Percentiles rank a stretch among this genome's conserved stretches.
These are phyloP conservation scores for Pseudogymnoascus sp. DNA, from an alignment of 2,329 filamentous ascomycete species.

Conservation along the genomic window DNA sequence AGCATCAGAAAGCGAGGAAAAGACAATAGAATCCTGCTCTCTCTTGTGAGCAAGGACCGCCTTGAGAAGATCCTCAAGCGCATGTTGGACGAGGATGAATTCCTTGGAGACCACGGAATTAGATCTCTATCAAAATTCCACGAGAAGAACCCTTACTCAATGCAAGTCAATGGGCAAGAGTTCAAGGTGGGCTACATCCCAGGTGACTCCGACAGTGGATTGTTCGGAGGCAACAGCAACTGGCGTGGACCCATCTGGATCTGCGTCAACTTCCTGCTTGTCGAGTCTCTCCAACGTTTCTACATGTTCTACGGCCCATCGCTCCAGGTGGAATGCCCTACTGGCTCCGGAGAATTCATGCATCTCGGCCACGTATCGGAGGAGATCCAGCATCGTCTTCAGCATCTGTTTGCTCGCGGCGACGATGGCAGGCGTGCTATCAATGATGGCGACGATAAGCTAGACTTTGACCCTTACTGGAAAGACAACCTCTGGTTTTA, in stretches of 20 bases:
- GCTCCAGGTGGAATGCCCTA: conserved; percentile 87
- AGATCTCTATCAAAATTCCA: conserved; percentile 88
- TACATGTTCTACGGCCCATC: conserved; percentile 91
- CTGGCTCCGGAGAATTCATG: conserved; percentile 89
- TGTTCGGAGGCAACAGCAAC: conserved; percentile 97
- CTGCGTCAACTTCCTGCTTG: conserved; percentile 88
- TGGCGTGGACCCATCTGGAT: conserved; percentile 96
- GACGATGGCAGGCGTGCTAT: conserved; percentile 83
- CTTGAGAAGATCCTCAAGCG: conserved; percentile 78
- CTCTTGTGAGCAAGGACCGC: conserved; percentile 89
- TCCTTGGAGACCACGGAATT: conserved; percentile 83
- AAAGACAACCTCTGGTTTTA: conserved; percentile 92
- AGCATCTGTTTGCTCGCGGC: conserved; percentile 79
- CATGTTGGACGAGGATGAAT: conserved; percentile 92
- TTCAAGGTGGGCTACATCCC: conserved; percentile 86
- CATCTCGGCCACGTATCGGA: conserved; percentile 91
- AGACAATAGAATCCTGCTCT: conserved; percentile 76
- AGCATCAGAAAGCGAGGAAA: conserved; percentile 87
- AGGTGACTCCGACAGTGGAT: conserved; percentile 89
- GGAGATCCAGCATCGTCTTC: conserved; percentile 87
- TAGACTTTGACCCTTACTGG: conserved; percentile 91
- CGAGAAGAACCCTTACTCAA: conserved; percentile 81
- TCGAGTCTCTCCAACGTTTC: conserved; percentile 90
- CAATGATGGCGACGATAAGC: conserved; percentile 73
- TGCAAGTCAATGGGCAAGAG: conserved; percentile 88